These are phyloP conservation scores for Aspergillus intermedius DNA, from an alignment of 2,329 filamentous ascomycete species.

Conservation along the genomic window DNA sequence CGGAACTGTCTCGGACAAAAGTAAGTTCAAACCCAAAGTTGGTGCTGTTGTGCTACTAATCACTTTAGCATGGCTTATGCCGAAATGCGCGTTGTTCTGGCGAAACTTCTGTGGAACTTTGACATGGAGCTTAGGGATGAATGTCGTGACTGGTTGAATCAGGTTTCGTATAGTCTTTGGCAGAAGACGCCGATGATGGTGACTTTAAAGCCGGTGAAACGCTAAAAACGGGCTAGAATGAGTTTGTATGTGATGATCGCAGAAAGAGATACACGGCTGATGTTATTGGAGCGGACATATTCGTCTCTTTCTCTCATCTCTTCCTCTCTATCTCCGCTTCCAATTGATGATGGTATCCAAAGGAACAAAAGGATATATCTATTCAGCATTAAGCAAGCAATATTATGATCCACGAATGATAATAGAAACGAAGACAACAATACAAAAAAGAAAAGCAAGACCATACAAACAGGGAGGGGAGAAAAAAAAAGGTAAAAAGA, in stretches of 20 bases:
- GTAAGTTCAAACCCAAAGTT: background rate
- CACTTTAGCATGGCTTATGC: constrained; percentile 5
- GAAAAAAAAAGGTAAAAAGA: background rate
- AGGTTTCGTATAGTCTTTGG: constrained; percentile 1
- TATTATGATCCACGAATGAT: too few relatives aligned
- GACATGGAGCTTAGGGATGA: background rate
- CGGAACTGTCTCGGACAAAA: constrained; percentile 9
- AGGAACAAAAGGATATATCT: too few relatives aligned
- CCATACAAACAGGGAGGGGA: background rate
- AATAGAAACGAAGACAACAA: background rate
- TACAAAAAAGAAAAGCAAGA: background rate
- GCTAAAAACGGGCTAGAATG: background rate
- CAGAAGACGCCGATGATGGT: constrained; percentile 3
- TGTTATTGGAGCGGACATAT: too few relatives aligned
- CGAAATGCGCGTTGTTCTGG: constrained; percentile 8
- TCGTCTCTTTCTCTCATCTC: too few relatives aligned
- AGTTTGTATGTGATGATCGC: too few relatives aligned
- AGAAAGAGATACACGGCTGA: too few relatives aligned
- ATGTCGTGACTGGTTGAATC: background rate
- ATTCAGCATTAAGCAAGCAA: too few relatives aligned
- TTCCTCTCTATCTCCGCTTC: too few relatives aligned
- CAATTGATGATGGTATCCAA: too few relatives aligned
- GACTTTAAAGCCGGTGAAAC: background rate
- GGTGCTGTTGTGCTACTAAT: background rate
- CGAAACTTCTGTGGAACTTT: constrained; percentile 4